Conservation (phyloP, 2,329 filamentous ascomycete genomes). For the Fusarium gaditjirri region DNA sequence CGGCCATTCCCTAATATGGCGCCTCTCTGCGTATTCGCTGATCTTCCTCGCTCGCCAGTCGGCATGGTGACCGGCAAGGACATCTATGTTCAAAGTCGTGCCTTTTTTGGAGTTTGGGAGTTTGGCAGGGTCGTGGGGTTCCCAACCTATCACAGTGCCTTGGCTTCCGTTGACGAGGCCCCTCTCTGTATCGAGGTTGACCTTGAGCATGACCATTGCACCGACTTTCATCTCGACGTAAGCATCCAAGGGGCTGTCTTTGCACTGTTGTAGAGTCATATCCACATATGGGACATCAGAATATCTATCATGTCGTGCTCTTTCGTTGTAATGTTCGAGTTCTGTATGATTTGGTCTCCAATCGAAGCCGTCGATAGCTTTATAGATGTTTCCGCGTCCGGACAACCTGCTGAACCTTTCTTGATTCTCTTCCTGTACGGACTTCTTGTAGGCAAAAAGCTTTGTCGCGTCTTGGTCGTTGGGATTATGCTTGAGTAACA, state of each 20-base stretch:
- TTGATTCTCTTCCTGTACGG: background rate
- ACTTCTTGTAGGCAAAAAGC: background rate
- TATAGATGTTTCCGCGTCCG: too few species aligned
- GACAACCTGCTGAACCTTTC: too few species aligned
- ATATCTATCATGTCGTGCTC: rapidly evolving
- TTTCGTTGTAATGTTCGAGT: background rate
- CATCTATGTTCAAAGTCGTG: background rate
- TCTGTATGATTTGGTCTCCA: background rate
- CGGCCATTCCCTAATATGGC: constrained; percentile 7
- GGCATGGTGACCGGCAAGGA: background rate
- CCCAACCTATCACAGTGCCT: constrained; percentile 43
- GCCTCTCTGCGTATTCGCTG: rapidly evolving
- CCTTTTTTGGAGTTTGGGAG: background rate
- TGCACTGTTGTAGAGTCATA: background rate
- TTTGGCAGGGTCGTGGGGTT: background rate
- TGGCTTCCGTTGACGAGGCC: constrained; percentile 44
- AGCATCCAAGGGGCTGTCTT: constrained; percentile 23
- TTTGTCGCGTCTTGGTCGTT: constrained; percentile 45
- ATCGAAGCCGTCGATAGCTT: background rate
- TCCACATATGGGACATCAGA: rapidly evolving
- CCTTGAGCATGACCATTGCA: constrained; percentile 40
- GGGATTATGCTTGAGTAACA: constrained; percentile 56
- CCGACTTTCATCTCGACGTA: constrained; percentile 15
- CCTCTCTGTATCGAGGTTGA: constrained; percentile 27
- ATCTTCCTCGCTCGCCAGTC: background rate